Evolutionary conservation across 768 basidiomycete species (phyloP), one percentile per base, ranked within the genome.

Genomic region (Coprinopsis sp.): DNA sequence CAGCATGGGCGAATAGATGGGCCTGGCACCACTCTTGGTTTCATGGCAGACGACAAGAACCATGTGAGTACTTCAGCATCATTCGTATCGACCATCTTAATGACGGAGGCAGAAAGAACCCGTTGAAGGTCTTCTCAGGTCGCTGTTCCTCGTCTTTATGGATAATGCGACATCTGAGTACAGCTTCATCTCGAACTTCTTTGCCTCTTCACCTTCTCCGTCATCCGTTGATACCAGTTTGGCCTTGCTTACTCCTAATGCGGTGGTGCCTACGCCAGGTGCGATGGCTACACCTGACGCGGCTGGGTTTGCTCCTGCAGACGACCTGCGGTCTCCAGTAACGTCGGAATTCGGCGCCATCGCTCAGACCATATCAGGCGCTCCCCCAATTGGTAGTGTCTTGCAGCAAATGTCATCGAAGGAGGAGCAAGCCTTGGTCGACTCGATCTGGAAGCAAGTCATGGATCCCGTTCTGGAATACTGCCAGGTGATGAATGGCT

Each of bases 151-250:
- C 42, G 94, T 96, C 43, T 79, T 98, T 50, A 83, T 95, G 78
- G 93, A 97, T 68, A 98, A 99, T 59, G 85, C 90, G 3, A 88
- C 88, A 1, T 81, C 92, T 23, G 95, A 98, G 66, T 95, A 93
- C 64, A 73, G 82, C 1, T 98, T 98, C 57, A 66, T 96, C 41
- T 79, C 81, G 8, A 69, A 81, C 0, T 98, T 99, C 70, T 98
- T 98, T 68, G 70, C 77, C 30, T 60, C 61, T 49, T 68, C 64
- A 37, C 56, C 63, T 5, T 55, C 61, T 1, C 46, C 66, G 2
- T 63, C 67, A 16, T 58, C 65, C 10, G 52, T 51, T 22, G 77
- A 75, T 37, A 47, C 58, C 2, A 63, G 65, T 30, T 64, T 47
- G 4, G 56, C 66, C 21, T 36, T 68, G 21, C 57, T 70, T 6